Conservation (phyloP, 2,329 filamentous ascomycete genomes). For the Simplicillium aogashimaense region DNA sequence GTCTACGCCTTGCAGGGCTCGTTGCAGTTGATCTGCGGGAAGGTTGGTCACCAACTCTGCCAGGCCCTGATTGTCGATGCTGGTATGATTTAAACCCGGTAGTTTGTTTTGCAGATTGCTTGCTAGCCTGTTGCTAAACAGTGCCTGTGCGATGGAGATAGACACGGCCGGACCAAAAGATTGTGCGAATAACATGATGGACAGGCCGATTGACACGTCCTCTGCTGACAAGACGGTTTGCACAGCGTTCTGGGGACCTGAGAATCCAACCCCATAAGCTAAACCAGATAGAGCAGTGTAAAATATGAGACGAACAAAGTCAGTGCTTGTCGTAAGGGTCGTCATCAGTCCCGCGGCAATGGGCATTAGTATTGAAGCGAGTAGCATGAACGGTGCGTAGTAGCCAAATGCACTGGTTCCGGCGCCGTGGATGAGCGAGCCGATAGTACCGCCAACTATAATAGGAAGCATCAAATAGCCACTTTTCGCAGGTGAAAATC, state of each 20-base stretch:
- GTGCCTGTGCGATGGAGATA: conserved; percentile 8
- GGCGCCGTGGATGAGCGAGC: conserved; percentile 11
- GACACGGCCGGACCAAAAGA: conserved; percentile 10
- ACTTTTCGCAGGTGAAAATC: conserved; percentile 20
- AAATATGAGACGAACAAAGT: conserved; percentile 24
- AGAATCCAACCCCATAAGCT: conserved; percentile 26
- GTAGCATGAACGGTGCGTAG: conserved; percentile 27
- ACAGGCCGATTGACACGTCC: conserved; percentile 10
- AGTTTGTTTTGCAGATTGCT: conserved; percentile 3
- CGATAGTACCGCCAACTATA: conserved; percentile 3
- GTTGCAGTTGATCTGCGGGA: background rate
- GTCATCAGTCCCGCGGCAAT: conserved; percentile 26
- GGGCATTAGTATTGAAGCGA: conserved; percentile 15
- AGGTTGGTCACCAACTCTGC: background rate
- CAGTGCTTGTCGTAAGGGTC: conserved; percentile 21
- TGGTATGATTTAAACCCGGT: conserved; percentile 1
- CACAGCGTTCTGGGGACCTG: conserved; percentile 27
- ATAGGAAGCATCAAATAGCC: conserved; percentile 14
- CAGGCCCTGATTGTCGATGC: conserved; percentile 1
- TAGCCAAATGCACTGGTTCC: conserved; percentile 25
- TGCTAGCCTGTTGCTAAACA: conserved; percentile 10
- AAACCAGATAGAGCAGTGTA: conserved; percentile 27
- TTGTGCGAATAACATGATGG: conserved; percentile 13
- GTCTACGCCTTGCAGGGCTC: conserved; percentile 2
- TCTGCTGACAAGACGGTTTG: conserved; percentile 22